Evolutionary conservation across 164 flowering plant genomes (phyloP).

Genomic region (Litsea cubeba): DNA sequence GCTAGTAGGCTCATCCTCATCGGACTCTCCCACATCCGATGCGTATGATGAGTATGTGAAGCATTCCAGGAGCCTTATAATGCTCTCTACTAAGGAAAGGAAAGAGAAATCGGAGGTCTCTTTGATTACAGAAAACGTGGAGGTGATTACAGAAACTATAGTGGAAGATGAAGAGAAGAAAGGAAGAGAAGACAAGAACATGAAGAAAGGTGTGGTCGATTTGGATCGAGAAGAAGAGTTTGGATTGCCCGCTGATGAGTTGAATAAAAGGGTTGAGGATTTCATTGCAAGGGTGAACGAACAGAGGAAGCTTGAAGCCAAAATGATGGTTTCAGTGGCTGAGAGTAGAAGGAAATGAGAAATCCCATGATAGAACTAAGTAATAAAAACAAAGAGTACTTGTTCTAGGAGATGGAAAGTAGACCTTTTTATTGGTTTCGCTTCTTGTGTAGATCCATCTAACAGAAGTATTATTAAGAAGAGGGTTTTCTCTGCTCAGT

Average conservation of each 20-base stretch:
- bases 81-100: conserved; percentile 14
- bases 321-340: conserved; percentile 11
- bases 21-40: conserved; percentile 22
- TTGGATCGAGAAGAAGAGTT: conserved; percentile 23
- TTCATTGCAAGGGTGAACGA: conserved; percentile 62
- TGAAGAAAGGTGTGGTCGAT: conserved; percentile 5
- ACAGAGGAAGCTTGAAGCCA: conserved; percentile 54
- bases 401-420: background rate
- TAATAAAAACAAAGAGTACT: background rate
- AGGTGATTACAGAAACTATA: conserved; percentile 1
- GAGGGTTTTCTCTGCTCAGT: background rate
- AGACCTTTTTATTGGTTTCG: background rate
- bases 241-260: conserved; percentile 35
- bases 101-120: conserved; percentile 5
- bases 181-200: background rate
- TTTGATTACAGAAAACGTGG: conserved; percentile 5
- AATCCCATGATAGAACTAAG: background rate
- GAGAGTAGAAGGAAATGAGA: background rate
- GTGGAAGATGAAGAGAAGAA: conserved; percentile 1
- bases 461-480: background rate
- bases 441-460: background rate
- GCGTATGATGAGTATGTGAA: conserved; percentile 36
- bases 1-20: conserved; percentile 23
- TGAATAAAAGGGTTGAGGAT: conserved; percentile 61
- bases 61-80: conserved; percentile 14